Evolutionary conservation across 2,329 filamentous ascomycete species (phyloP).

Genomic region (Claviceps purpurea): DNA sequence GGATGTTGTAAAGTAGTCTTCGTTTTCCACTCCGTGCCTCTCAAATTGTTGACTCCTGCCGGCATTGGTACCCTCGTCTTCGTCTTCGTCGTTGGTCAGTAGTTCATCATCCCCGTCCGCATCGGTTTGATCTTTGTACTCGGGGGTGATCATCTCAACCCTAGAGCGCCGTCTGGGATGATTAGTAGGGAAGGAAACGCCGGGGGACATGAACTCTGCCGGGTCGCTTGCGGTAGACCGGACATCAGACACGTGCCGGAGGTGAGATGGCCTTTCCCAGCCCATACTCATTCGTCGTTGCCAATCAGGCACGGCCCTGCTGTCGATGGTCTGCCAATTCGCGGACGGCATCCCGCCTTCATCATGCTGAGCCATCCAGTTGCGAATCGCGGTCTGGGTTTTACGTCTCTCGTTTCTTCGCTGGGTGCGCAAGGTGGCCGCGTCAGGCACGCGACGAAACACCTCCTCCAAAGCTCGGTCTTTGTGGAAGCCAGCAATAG

Average conservation of each 20-base stretch:
- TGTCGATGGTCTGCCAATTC: slow-evolving; percentile 37
- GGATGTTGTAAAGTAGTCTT: slow-evolving; percentile 43
- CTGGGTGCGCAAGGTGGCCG: slow-evolving; percentile 45
- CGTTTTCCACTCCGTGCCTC: slow-evolving; percentile 17
- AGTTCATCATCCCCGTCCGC: slow-evolving; percentile 84
- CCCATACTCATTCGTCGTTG: slow-evolving; percentile 39
- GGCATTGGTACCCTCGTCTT: slow-evolving; percentile 36
- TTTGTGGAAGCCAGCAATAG: slow-evolving; percentile 77
- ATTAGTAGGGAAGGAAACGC: slow-evolving; percentile 14
- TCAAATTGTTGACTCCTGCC: slow-evolving; percentile 18
- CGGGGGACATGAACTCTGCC: slow-evolving; percentile 45
- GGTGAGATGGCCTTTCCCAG: slow-evolving; percentile 32
- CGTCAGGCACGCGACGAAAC: slow-evolving; percentile 61
- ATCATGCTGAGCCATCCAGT: slow-evolving; percentile 74
- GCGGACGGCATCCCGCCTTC: slow-evolving; percentile 32
- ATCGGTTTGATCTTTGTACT: slow-evolving; percentile 54
- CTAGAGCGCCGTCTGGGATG: slow-evolving; percentile 24
- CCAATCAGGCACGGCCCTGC: slow-evolving; percentile 30
- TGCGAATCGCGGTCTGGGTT: slow-evolving; percentile 68
- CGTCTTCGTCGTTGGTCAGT: slow-evolving; percentile 66
- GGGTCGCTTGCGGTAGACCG: slow-evolving; percentile 51
- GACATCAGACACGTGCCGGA: slow-evolving; percentile 39
- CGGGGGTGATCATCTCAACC: slow-evolving; percentile 17
- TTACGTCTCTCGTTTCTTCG: slow-evolving; percentile 53
- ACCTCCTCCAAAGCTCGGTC: slow-evolving; percentile 85